Percentiles rank a stretch among this genome's conserved stretches.
These are phyloP conservation scores for Dactylellina drechsleri DNA, from an alignment of 2,329 filamentous ascomycete species.

Conservation along the genomic window DNA sequence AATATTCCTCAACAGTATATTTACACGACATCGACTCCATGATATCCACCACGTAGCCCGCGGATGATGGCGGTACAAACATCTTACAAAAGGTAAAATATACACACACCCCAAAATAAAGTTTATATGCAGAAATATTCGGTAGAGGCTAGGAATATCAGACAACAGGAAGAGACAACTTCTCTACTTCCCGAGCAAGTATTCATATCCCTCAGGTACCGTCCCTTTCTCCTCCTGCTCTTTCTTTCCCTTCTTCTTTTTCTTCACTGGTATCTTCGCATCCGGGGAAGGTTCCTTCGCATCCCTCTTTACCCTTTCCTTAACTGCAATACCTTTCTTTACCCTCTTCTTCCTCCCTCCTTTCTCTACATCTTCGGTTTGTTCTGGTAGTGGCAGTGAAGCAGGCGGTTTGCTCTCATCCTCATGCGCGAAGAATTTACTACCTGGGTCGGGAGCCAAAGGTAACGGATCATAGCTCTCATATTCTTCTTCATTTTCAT, in stretches of 20 bases:
- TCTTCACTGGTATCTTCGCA: not conserved
- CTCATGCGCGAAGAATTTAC: not conserved
- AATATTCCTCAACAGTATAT: no score
- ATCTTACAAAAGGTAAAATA: no score
- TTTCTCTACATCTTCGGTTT: no score
- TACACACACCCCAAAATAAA: no score
- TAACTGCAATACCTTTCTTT: not conserved
- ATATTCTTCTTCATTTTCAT: not conserved
- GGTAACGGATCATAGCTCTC: not conserved
- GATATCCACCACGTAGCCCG: no score
- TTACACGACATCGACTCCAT: no score
- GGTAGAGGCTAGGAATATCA: no score
- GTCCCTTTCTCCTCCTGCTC: not conserved
- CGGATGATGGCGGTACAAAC: no score
- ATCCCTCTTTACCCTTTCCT: not conserved
- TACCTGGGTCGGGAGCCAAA: constrained; percentile 1
- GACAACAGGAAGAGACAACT: no score
- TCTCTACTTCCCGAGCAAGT: not conserved
- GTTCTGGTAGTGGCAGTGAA: no score
- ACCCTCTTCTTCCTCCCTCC: not conserved
- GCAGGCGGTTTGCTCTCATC: not conserved
- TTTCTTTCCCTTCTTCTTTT: not conserved
- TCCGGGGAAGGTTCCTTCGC: no score
- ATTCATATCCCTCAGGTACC: constrained; percentile 4
- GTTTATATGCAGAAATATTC: no score